Evolutionary conservation across 2,329 filamentous ascomycete species (phyloP).

Genomic region (Hymenoscyphus linearis): DNA sequence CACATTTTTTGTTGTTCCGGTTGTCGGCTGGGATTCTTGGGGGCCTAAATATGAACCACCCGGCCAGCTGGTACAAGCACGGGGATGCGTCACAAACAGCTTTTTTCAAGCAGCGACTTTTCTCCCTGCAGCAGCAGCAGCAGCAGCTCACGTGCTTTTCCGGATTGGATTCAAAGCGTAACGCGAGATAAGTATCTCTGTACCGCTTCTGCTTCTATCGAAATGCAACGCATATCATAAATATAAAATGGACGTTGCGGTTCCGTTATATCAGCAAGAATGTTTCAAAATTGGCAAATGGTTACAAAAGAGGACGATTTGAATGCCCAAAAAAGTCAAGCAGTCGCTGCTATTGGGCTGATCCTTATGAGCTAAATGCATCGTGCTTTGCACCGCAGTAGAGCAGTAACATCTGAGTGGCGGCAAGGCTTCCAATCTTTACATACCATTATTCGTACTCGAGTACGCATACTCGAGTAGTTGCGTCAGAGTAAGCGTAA

Average conservation of each 20-base stretch:
- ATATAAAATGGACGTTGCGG: background rate
- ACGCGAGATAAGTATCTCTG: background rate
- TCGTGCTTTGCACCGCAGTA: background rate
- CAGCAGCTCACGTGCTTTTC: background rate
- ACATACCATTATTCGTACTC: background rate
- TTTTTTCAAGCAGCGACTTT: background rate
- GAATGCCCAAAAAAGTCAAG: background rate
- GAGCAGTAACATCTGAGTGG: background rate
- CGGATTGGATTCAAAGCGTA: background rate
- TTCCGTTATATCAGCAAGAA: background rate
- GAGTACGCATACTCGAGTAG: background rate
- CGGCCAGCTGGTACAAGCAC: constrained; percentile 9
- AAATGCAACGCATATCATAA: background rate
- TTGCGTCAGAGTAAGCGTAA: background rate
- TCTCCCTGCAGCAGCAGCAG: background rate
- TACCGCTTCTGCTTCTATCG: background rate
- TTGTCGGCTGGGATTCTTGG: constrained; percentile 4
- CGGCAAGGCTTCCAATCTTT: background rate
- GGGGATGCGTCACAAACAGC: background rate
- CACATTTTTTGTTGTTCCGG: background rate
- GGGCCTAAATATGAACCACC: constrained; percentile 5
- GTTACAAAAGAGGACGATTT: background rate
- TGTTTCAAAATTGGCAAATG: background rate
- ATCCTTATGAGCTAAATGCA: background rate
- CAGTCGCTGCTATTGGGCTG: background rate